Percentiles rank a stretch among this genome's conserved stretches.
Evolutionary conservation across 768 basidiomycete species (phyloP).

Genomic region (Gymnopilus dilepis): DNA sequence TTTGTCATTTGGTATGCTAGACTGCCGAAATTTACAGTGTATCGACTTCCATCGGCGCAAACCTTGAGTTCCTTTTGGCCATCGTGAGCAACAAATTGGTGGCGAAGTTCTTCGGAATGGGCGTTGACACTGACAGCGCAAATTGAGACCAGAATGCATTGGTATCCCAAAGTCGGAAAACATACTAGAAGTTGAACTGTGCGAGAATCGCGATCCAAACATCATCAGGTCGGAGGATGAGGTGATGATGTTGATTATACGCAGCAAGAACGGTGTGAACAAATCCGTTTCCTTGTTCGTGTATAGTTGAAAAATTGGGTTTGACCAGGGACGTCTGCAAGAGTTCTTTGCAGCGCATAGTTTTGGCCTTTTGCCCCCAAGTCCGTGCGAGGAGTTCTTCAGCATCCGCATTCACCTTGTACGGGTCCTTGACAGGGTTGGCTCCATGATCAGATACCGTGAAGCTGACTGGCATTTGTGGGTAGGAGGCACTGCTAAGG

Average conservation of each 20-base stretch:
- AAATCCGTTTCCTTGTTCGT: constrained; percentile 14
- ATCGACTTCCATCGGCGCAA: constrained; percentile 14
- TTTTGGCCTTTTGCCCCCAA: not conserved
- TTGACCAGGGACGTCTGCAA: constrained; percentile 8
- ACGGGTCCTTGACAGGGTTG: not conserved
- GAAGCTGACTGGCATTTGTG: not conserved
- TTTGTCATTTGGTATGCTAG: constrained; percentile 34
- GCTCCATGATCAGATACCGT: not conserved
- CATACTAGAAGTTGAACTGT: constrained; percentile 39
- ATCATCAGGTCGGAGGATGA: constrained; percentile 27
- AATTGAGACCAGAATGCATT: not conserved
- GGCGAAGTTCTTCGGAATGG: constrained; percentile 35
- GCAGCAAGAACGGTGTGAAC: constrained; percentile 19
- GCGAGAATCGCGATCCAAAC: constrained; percentile 44
- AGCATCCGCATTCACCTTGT: too few relatives aligned
- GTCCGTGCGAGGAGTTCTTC: not conserved
- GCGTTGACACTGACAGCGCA: constrained; percentile 21
- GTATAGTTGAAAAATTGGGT: not conserved
- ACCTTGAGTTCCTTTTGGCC: constrained; percentile 37
- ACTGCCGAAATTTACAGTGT: constrained; percentile 35
- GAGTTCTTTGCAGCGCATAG: constrained; percentile 1
- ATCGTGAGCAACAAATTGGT: constrained; percentile 39
- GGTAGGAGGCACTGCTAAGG: too few relatives aligned
- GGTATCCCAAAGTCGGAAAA: not conserved
- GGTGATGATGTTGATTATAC: constrained; percentile 21